phyloP scores from a whole-genome alignment of 2,329 filamentous ascomycete genomes.

The Stachybotrys chartarum region DNA sequence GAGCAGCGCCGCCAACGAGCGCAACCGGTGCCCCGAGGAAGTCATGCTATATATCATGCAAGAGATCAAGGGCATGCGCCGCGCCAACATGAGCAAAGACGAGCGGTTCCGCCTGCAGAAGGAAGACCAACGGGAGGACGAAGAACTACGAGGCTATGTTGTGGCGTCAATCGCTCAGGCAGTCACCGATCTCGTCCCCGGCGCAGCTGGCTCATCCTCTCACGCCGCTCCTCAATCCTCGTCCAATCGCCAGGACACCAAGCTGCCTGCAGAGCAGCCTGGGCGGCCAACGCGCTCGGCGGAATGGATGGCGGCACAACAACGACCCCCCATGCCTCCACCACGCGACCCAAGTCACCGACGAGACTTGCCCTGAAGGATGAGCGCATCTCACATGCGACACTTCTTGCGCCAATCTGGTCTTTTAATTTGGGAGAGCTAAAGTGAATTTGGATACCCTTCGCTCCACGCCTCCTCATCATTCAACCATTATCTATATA shows the following conservation, averaged over 20 bases:
- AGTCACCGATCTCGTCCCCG: constrained; percentile 60
- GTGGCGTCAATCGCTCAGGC: constrained; percentile 67
- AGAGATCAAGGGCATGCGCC: constrained; percentile 80
- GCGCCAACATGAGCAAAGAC: constrained; percentile 78
- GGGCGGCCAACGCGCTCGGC: constrained; percentile 41
- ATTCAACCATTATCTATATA: neutral
- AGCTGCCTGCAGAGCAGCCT: constrained; percentile 54
- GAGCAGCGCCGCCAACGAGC: constrained; percentile 62
- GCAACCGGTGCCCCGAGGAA: constrained; percentile 77
- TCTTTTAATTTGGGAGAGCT: no score
- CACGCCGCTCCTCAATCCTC: constrained; percentile 6
- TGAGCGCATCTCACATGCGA: constrained; percentile 10
- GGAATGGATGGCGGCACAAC: constrained; percentile 43
- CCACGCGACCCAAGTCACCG: constrained; percentile 38
- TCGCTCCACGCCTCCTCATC: neutral
- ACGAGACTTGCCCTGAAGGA: constrained; percentile 23
- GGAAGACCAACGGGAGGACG: constrained; percentile 69
- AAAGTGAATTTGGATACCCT: no score
- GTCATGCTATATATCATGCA: constrained; percentile 87
- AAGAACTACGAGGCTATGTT: constrained; percentile 67
- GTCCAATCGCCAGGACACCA: constrained; percentile 44
- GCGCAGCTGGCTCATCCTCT: constrained; percentile 24
- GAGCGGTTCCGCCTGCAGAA: constrained; percentile 75
- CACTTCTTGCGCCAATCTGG: neutral
- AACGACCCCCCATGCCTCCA: constrained; percentile 34